Evolutionary conservation across 1,284 basidiomycete genomes (phyloP), one percentile per base, ranked within the genome.

Genomic region (Pseudozyma pruni): DNA sequence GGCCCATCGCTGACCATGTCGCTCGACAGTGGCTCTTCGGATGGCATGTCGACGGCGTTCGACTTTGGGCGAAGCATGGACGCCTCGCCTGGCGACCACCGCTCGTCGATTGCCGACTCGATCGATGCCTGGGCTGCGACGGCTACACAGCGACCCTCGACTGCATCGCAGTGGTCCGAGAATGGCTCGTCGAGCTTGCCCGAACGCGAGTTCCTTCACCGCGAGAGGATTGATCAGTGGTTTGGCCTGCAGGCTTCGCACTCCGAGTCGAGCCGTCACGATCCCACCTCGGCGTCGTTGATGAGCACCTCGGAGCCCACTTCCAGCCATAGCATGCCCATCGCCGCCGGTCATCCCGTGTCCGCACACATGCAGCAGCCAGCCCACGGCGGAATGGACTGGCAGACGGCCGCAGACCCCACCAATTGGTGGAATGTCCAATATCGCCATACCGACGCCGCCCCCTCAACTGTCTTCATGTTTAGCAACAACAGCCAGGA

Each of bases 1-100:
- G 67, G 57, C 19, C 67, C 67, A 16, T 64, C 68, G 42, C 51
- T 71, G 53, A 61, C 57, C 46, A 61, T 71, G 62, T 66, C 68
- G 42, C 54, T 71, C 8, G 68, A 66, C 50, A 66, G 57, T 25
- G 54, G 46, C 25, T 66, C 58, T n/a, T 66, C 62, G 45, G 68
- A 71, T 19, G 68, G 58, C 23, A 66, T 71, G 68, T 66, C 68
- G 53, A 53, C 47, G 1, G 60, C 60, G 3, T 71, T 71, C 17
- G 68, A 71, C 44, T 66, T 71, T 51, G 62, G 47, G 14, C 49
- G 62, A n/a, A 50, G 62, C 27, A 57, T 71, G 20, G 62, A 66
- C 19, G 47, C 42, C 2, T 66, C 62, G 17, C 62, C 68, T 1
- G 51, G 37, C 11, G 61, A 64, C 38, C 61, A 57, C 25, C 57